phyloP scores from a whole-genome alignment of 192 early-diverging fungal genomes.

The Dissophora ornata region DNA sequence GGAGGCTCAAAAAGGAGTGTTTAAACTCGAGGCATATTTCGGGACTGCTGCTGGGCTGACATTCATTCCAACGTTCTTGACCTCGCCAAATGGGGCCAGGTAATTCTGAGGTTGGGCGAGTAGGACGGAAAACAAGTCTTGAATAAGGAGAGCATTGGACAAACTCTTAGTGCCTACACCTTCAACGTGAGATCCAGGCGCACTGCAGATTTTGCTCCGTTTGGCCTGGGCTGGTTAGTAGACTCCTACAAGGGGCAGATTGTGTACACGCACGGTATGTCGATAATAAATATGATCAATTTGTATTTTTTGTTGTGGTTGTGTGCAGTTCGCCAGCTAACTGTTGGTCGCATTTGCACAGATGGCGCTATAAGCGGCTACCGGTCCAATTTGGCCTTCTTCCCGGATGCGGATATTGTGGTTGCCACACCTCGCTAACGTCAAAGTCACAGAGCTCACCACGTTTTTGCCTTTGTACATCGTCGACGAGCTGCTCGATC shows the following conservation, averaged over 20 bases:
- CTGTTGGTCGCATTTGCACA: no score
- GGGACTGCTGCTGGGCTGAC: constrained; percentile 4
- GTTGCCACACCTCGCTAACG: neutral
- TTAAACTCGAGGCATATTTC: neutral
- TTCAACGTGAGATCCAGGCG: neutral
- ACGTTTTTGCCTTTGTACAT: neutral
- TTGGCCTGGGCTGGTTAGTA: constrained; percentile 11
- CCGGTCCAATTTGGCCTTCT: neutral
- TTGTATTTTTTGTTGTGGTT: no score
- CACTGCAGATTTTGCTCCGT: constrained; percentile 15
- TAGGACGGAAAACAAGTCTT: constrained; percentile 16
- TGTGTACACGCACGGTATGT: no score
- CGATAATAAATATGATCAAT: no score
- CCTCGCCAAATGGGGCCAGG: constrained; percentile 11
- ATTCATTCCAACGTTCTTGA: constrained; percentile 30
- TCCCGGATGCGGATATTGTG: constrained; percentile 15
- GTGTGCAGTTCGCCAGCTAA: no score
- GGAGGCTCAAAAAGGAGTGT: constrained; percentile 5
- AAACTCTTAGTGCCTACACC: neutral
- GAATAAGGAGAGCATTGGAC: constrained; percentile 13
- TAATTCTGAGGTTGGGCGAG: constrained; percentile 3
- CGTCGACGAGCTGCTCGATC: constrained; percentile 2
- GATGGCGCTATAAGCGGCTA: no score
- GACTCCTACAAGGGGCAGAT: constrained; percentile 23
- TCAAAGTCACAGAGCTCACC: neutral